Conservation (phyloP, 495 filamentous ascomycete species). For the Hypoxylon fragiforme region DNA sequence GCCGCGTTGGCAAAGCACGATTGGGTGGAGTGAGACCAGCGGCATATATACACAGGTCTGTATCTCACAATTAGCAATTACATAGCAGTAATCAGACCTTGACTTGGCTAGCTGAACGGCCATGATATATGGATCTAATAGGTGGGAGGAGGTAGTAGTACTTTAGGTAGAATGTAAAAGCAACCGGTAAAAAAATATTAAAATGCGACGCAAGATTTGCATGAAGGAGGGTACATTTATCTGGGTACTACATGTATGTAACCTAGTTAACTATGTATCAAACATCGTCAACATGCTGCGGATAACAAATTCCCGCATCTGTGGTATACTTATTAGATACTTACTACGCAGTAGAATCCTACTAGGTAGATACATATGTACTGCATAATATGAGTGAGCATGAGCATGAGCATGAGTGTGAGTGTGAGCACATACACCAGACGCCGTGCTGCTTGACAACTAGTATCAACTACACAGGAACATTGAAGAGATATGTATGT, state of each 20-base stretch:
- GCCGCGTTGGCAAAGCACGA: constrained; percentile 19
- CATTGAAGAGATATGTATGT: too few relatives aligned
- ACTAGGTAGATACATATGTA: too few relatives aligned
- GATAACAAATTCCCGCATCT: constrained; percentile 24
- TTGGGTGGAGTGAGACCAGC: constrained; percentile 18
- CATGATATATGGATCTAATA: neutral
- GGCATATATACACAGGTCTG: neutral
- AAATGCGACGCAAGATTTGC: constrained; percentile 4
- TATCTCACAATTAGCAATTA: neutral
- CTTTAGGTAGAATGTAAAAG: neutral
- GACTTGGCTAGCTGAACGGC: constrained; percentile 10
- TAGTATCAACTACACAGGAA: too few relatives aligned
- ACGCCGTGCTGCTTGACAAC: too few relatives aligned
- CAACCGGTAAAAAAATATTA: constrained; percentile 2
- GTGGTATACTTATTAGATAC: neutral
- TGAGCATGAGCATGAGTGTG: too few relatives aligned
- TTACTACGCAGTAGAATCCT: too few relatives aligned
- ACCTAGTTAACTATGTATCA: neutral
- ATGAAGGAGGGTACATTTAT: constrained; percentile 17
- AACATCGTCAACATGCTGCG: constrained; percentile 1
- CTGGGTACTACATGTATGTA: too few relatives aligned
- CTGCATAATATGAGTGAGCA: too few relatives aligned
- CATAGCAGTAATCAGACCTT: neutral
- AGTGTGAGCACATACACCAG: too few relatives aligned
- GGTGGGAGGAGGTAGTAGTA: neutral